A percentile compares a stretch with the other conserved stretches of the same genome.
Conservation (phyloP, 2,329 filamentous ascomycete species). For the Coleophoma crateriformis region DNA sequence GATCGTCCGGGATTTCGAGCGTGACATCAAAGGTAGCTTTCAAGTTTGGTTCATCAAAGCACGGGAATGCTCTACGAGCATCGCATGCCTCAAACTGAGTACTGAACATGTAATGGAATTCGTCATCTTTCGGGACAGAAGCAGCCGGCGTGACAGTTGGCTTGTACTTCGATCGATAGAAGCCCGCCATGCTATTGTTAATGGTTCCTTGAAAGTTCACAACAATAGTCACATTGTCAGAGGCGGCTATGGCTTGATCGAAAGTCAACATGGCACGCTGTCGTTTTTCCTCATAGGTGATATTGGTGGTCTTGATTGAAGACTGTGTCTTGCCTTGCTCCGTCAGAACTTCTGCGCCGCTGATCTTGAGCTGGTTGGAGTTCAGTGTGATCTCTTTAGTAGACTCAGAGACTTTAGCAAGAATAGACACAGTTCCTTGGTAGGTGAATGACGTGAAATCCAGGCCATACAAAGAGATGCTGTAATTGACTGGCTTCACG, state of each 20-base stretch:
- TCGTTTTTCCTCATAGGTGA: slow-evolving; percentile 76
- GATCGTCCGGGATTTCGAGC: slow-evolving; percentile 83
- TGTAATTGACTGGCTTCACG: slow-evolving; percentile 82
- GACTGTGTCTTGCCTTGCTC: slow-evolving; percentile 50
- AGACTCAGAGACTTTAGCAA: slow-evolving; percentile 63
- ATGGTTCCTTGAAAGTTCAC: slow-evolving; percentile 76
- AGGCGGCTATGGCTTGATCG: slow-evolving; percentile 60
- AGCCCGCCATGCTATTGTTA: slow-evolving; percentile 89
- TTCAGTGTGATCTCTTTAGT: slow-evolving; percentile 81
- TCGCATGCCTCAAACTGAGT: slow-evolving; percentile 98
- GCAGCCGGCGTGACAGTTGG: slow-evolving; percentile 64
- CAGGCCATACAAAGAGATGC: slow-evolving; percentile 73
- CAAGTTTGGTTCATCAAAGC: slow-evolving; percentile 95
- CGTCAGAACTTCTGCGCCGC: slow-evolving; percentile 56
- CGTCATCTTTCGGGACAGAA: slow-evolving; percentile 70
- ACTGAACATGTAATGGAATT: slow-evolving; percentile 74
- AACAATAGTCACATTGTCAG: slow-evolving; percentile 59
- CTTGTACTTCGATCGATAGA: slow-evolving; percentile 93
- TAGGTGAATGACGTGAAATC: slow-evolving; percentile 70
- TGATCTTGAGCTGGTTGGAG: slow-evolving; percentile 74
- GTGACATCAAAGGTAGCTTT: slow-evolving; percentile 95
- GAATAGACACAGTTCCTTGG: slow-evolving; percentile 79
- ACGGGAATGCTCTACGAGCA: slow-evolving; percentile 90
- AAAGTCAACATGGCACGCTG: slow-evolving; percentile 82
- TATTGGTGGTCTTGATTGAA: slow-evolving; percentile 54